Conservation (phyloP, 176 grass and related monocot genomes). For the Neostapfia colusana region DNA sequence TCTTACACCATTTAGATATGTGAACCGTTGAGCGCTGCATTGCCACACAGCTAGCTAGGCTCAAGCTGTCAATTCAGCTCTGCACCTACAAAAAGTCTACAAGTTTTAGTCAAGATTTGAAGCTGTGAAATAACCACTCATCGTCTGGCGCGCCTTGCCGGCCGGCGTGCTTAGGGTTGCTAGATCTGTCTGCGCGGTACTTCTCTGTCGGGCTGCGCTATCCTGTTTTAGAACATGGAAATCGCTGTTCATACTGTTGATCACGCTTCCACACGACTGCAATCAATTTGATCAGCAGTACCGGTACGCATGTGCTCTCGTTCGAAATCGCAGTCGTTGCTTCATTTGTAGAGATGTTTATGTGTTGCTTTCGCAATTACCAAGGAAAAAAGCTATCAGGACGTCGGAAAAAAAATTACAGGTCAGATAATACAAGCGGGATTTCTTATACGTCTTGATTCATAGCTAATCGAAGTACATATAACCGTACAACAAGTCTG, state of each 20-base stretch:
- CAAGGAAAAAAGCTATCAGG: neutral
- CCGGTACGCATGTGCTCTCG: neutral
- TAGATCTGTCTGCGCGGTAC: neutral
- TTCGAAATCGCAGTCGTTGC: neutral
- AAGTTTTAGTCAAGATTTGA: constrained; percentile 22
- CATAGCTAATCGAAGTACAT: no score
- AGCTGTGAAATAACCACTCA: neutral
- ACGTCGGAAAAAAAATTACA: no score
- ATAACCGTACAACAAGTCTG: no score
- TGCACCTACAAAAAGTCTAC: neutral
- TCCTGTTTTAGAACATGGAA: constrained; percentile 41
- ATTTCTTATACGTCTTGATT: no score
- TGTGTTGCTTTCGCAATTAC: neutral
- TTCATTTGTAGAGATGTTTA: neutral
- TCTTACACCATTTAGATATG: neutral
- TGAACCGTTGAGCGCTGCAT: neutral
- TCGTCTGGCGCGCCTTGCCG: neutral
- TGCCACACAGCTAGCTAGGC: neutral
- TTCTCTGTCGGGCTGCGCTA: constrained; percentile 29
- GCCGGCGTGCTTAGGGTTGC: constrained; percentile 8
- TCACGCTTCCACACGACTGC: constrained; percentile 9
- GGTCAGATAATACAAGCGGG: no score
- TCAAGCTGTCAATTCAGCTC: neutral
- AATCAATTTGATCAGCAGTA: neutral
- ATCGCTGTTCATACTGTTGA: constrained; percentile 26